Base-by-base conservation (phyloP, 768 basidiomycete species). In the Lactifluus rugatus region DNA sequence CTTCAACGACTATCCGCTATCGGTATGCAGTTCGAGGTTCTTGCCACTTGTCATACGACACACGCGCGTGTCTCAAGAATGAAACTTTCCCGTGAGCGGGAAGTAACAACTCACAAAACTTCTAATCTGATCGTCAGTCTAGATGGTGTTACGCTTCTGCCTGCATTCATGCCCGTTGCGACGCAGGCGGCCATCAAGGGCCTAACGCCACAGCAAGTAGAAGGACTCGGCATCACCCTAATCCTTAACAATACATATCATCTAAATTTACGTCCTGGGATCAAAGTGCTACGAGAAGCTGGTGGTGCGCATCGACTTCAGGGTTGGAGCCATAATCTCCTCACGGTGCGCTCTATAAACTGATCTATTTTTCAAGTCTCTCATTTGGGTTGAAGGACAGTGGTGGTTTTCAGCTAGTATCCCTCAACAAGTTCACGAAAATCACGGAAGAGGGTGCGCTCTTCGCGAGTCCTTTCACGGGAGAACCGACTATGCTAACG, bases 151-250 rank as follows among this genome's bases (percentile, higher is more conserved):
- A 93, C 90, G 2, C 81, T 86, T 76, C 74, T 93, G 19, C 91
- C 91, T 2, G 90, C 91, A 0, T 94, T 94, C 66, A 94, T 93
- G 92, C 92, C 91, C 3, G 90, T 93, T 9, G 91, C 90, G 2
- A 94, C 92, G 4, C 92, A 94, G 68, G 90, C 87, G 17, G 87
- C 91, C 6, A 90, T 94, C 67, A 95, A 95, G 71, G 90, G 91
- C 3, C 72, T 94, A n/a, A 91, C 90, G 5, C 72, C 89, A 19
- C 85, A 89, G 58, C 89, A 93, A 71, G 82, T 88, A 39, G 88
- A 93, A 68, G 76, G 83, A 2, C 77, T 93, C 1, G 90, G 89
- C 1, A 77, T 93, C 46, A 87, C 87, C 0, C 77, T 94, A 56
- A 87, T 93, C 39, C 75, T 94, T 51, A 93, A 93, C 69, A 93